Base-by-base conservation (phyloP, 176 grass and related monocot species). In the Lolium multiflorum region DNA sequence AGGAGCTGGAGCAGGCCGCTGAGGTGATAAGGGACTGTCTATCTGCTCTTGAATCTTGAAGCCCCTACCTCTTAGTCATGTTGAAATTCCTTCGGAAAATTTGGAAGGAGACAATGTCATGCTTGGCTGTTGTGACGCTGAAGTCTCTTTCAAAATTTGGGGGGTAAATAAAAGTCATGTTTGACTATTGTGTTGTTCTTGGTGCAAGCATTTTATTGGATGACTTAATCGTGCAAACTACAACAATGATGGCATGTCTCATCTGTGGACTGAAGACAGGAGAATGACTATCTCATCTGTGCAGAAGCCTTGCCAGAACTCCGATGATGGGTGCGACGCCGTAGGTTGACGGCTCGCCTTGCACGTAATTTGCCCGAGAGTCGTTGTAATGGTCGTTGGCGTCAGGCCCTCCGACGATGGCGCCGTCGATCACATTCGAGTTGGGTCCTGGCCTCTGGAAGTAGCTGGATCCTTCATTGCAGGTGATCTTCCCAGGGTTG, bases 1-100 rank as follows among this genome's bases (percentile, higher is more conserved):
- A 91, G 86, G 97, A 98, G 88, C 82, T 98, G 47, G 92, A 90
- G 57, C 91, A 86, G 6, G 90, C 92, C 2, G 94, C 82, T 0
- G 90, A 92, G 63, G 78, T 94, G 38, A 89, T 92, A 58, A 76
- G 92, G 80, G 77, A 92, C 5, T 92, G 97, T 77, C 81, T 98
- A 62, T 89, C 91, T 41, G 85, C 62, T 14, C 87, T 93, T 73
- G 88, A 85, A 31, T 9, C 86, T 90, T 77, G 89, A 84, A 61
- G 49, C 20, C 3, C 8, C 75, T 9, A 21, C 80, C 28, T 56
- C 89, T 65, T 87, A 79, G 77, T 79, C 4, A 52, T 62, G 54
- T 76, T 1, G 11, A 82, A 75, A 16, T 57, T 56, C 65, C 21
- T 80, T 80, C 14, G 55, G 51, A 79, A 71, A 63, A 0, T 68